Conservation (phyloP, 2,329 filamentous ascomycete species). For the Fragosphaeria purpurea region DNA sequence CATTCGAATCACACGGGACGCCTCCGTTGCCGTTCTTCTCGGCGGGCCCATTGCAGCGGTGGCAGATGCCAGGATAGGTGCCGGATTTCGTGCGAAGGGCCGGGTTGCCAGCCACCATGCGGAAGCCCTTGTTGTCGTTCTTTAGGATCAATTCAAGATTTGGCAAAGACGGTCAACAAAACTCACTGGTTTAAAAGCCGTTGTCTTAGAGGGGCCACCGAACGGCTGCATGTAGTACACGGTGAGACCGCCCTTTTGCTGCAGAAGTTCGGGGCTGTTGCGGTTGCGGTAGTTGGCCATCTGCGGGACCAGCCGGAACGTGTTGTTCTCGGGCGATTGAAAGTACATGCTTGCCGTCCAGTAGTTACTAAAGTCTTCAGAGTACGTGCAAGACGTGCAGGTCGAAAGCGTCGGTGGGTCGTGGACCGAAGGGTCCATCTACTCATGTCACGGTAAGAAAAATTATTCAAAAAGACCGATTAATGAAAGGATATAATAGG, state of each 20-base stretch:
- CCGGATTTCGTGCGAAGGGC: conserved; percentile 11
- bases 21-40: conserved; percentile 10
- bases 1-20: conserved; percentile 21
- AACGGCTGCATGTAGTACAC: conserved; percentile 22
- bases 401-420: conserved; percentile 14
- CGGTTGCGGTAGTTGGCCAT: conserved; percentile 10
- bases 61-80: conserved; percentile 15
- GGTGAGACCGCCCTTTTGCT: conserved; percentile 20
- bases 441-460: conserved; percentile 12
- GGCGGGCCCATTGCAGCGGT: conserved; percentile 12
- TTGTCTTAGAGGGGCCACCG: conserved; percentile 19
- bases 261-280: conserved; percentile 12
- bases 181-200: conserved; percentile 22
- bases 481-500: not conserved
- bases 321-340: conserved; percentile 10
- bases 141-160: no score
- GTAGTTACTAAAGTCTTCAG: conserved; percentile 25
- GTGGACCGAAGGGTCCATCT: conserved; percentile 19
- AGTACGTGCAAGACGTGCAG: conserved; percentile 23
- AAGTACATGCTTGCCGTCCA: conserved; percentile 22
- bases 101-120: conserved; percentile 32
- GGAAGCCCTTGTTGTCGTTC: conserved; percentile 22
- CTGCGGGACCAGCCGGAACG: conserved; percentile 19
- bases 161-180: not conserved
- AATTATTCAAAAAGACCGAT: no score